Evolutionary conservation across 257 asterid genomes (phyloP).

Genomic region (Voacanga thouarsii): DNA sequence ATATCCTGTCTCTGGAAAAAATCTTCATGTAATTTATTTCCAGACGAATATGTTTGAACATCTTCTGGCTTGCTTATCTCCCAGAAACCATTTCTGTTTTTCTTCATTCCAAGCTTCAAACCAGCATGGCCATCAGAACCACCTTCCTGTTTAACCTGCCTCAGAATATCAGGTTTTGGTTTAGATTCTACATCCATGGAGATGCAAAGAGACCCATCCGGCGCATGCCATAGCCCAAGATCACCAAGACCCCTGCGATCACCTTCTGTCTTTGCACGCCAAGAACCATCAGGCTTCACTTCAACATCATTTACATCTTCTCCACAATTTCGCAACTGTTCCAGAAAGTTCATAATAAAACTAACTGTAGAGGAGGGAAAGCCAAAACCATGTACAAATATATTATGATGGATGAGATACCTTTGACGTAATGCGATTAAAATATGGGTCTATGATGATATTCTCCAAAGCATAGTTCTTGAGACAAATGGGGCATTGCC

Average conservation of each 20-base stretch:
- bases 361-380: constrained; percentile 1
- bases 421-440: constrained; percentile 74
- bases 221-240: constrained; percentile 89
- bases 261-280: constrained; percentile 92
- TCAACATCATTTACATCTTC: constrained; percentile 90
- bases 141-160: constrained; percentile 67
- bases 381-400: constrained; percentile 3
- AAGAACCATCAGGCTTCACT: constrained; percentile 97
- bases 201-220: constrained; percentile 63
- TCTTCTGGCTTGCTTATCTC: constrained; percentile 62
- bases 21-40: constrained; percentile 39
- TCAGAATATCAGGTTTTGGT: constrained; percentile 48
- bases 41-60: constrained; percentile 42
- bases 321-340: constrained; percentile 63
- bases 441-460: constrained; percentile 87
- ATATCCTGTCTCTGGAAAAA: constrained; percentile 35
- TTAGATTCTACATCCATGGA: constrained; percentile 58
- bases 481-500: constrained; percentile 98
- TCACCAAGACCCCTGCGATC: constrained; percentile 75
- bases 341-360: constrained; percentile 6
- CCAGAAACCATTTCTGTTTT: constrained; percentile 72
- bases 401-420: constrained; percentile 35
- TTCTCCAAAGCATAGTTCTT: constrained; percentile 89
- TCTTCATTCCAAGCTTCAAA: constrained; percentile 67
- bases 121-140: constrained; percentile 72